Evolutionary conservation across 352 stramenopile genomes (phyloP).

Genomic region (Thalassiosira mediterranea): DNA sequence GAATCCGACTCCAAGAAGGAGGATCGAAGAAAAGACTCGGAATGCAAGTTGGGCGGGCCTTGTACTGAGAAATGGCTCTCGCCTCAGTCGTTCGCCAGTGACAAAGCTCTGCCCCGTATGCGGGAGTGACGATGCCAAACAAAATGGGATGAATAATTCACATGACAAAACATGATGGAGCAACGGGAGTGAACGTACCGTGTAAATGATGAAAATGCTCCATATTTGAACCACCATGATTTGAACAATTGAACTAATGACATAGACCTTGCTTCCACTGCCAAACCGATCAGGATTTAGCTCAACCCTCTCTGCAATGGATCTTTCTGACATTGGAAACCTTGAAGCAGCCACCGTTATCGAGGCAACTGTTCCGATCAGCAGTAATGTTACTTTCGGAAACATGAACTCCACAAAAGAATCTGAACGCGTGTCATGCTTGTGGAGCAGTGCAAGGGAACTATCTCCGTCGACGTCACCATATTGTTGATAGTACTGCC

Average conservation of each 20-base stretch:
- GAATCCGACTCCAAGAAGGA: constrained; percentile 59
- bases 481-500: constrained; percentile 64
- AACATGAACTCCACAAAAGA: constrained; percentile 74
- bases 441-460: constrained; percentile 49
- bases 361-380: constrained; percentile 49
- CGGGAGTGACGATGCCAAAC: too few relatives aligned
- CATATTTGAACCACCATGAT: constrained; percentile 59
- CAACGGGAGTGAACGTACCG: too few relatives aligned
- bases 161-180: too few relatives aligned
- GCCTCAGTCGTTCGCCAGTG: constrained; percentile 55
- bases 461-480: constrained; percentile 67
- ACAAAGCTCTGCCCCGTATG: too few relatives aligned
- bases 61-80: constrained; percentile 73
- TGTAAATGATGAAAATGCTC: constrained; percentile 57
- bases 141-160: too few relatives aligned
- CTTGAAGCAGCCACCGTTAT: constrained; percentile 47
- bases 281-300: constrained; percentile 48
- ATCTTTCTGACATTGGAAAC: constrained; percentile 43
- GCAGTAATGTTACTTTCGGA: constrained; percentile 63
- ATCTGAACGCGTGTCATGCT: constrained; percentile 66
- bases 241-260: constrained; percentile 63
- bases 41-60: constrained; percentile 71
- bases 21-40: constrained; percentile 64
- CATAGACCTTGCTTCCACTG: constrained; percentile 50
- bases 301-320: constrained; percentile 22